Conservation (phyloP, 371 early-diverging fungal species). For the Mortierella sp. region DNA sequence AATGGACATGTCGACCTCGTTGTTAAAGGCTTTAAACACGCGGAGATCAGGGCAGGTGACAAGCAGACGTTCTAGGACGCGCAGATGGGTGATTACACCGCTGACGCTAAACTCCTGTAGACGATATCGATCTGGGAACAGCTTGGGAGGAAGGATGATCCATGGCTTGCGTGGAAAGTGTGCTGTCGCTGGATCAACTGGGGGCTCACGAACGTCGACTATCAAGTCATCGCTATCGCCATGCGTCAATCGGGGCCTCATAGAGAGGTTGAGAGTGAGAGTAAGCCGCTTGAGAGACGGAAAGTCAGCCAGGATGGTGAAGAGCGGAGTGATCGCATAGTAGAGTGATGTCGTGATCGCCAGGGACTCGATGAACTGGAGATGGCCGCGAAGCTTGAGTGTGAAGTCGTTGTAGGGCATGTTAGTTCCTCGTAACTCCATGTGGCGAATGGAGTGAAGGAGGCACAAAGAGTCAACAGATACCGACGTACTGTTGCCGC, state of each 20-base stretch:
- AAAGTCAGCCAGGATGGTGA: slow-evolving; percentile 18
- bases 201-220: not conserved
- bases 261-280: not conserved
- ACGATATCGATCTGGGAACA: slow-evolving; percentile 19
- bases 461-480: slow-evolving; percentile 13
- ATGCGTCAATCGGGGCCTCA: not conserved
- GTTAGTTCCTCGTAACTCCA: not conserved
- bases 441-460: slow-evolving; percentile 24
- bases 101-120: slow-evolving; percentile 24
- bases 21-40: slow-evolving; percentile 14
- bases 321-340: not conserved
- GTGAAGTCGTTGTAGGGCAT: not conserved
- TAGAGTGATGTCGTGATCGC: not conserved
- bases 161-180: slow-evolving; percentile 32
- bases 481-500: not conserved
- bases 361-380: slow-evolving; percentile 13
- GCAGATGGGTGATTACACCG: slow-evolving; percentile 4
- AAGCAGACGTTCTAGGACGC: slow-evolving; percentile 27
- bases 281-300: not conserved
- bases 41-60: slow-evolving; percentile 34
- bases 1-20: not conserved
- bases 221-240: slow-evolving; percentile 25
- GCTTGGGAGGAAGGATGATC: slow-evolving; percentile 19
- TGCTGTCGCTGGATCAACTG: slow-evolving; percentile 23
- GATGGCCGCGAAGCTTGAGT: not conserved